Base-by-base conservation (phyloP, 164 flowering plant genomes). In the Vitis rotundifolia region DNA sequence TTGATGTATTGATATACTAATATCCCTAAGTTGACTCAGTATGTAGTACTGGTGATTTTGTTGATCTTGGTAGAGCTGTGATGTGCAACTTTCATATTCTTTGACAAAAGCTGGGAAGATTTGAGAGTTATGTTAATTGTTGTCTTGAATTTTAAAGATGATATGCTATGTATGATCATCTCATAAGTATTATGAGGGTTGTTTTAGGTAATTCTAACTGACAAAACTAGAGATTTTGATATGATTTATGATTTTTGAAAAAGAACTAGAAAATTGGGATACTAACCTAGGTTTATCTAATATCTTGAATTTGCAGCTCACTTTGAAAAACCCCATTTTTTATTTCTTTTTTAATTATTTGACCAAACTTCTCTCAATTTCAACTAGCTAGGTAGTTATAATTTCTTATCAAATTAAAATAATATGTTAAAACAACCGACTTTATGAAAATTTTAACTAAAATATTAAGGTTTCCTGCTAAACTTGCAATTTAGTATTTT, bases 81-180 rank as follows among this genome's bases (percentile, higher is more conserved):
- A 71, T 74, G 72, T 75, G 93, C 90, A 54, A 90, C 85, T 72
- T 87, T 87, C 80, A 83, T 89, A 61, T 89, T 76, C 84, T 89
- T 89, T 78, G 89, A 89, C 79, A 83, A 80, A 64, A 83, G 85
- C 78, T 89, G 92, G 92, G 68, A 83, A 81, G 82, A 81, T 16
- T 91, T 86, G 70, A 82, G 86, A 76, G 14, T 70, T 55, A 49
- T 26, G 37, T 55, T 44, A 54, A 65, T 49, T 19, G 54, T 28
- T 73, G 47, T 28, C 48, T 64, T 49, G 1, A 22, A 8, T 70
- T 18, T 16, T 3, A 44, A 37, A 37, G 8, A 37, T 37, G 7
- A 5, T 37, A 13, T 31, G 59, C 26, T 59, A 44, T 31, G 11
- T 53, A 49, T 72, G 2, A 12, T 52, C 49, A 48, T 54, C 62